Evolutionary conservation across 2,329 filamentous ascomycete species (phyloP), one percentile per base, ranked within the genome.

Genomic region (Colletotrichum magnum): DNA sequence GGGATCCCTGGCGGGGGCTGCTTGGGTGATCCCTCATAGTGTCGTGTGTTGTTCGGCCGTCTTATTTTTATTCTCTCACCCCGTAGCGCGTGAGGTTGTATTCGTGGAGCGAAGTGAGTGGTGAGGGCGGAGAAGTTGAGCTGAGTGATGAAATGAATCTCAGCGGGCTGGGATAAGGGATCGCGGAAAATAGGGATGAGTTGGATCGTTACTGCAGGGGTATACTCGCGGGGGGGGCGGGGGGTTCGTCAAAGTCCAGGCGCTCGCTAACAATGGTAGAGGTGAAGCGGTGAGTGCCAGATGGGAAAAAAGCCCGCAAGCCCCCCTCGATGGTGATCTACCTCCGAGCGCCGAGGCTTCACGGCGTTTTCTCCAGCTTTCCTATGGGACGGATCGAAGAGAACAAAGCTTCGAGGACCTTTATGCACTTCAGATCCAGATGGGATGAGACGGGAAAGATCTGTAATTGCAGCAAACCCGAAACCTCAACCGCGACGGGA

Each of bases 11-110:
- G 41, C 61, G 66, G 48, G 61, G 56, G 32, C 54, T 54, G 36
- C 61, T 18, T 47, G 62, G 66, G 56, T 65, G 56, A 56, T 66
- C 43, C 62, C 66, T 69, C 62, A 66, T 65, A 36, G 39, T 39
- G 39, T 6, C n/a, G 41, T n/a, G 41, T 12, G 41, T 43, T 43
- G 13, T 43, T 43, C 41, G 4, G 5, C 15, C 13, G 13, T 15
- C 41, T n/a, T 16, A 6, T 12, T n/a, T n/a, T n/a, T n/a, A n/a
- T 5, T 43, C 15, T 36, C 10, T 36, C 32, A 10, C 32, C 32
- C 5, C 32, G 7, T 36, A 36, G 32, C 10, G 32, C 32, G 32
- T 36, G 32, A 7, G 32, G 32, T 36, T 12, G 32, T 10, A 10
- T 36, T 36, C 32, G 32, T 36, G 32, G 32, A 36, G 32, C 4